These are phyloP conservation scores for Vitis hybrid DNA, from an alignment of 177 flowering plant species.

Conservation along the genomic window DNA sequence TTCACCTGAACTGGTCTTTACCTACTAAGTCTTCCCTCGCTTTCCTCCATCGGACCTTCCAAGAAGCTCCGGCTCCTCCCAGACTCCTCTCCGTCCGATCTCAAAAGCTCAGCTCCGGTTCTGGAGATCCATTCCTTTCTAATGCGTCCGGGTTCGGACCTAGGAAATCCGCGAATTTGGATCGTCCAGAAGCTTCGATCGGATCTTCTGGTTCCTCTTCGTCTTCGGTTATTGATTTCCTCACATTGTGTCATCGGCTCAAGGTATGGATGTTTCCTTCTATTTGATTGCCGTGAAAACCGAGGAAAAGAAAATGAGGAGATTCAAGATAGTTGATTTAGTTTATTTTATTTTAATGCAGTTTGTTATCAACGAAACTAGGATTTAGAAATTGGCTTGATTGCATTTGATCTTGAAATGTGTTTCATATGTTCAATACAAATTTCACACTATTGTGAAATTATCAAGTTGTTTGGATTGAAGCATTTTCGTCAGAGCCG, in stretches of 20 bases:
- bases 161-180: slow-evolving; percentile 13
- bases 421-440: too few species aligned
- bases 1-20: slow-evolving; percentile 17
- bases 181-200: slow-evolving; percentile 12
- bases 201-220: slow-evolving; percentile 12
- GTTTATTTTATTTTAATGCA: too few species aligned
- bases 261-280: slow-evolving; percentile 43
- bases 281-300: not conserved
- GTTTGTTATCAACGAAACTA: too few species aligned
- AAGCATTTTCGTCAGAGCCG: too few species aligned
- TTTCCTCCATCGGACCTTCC: slow-evolving; percentile 17
- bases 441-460: too few species aligned
- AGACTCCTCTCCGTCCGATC: slow-evolving; percentile 27
- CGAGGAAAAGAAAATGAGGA: too few species aligned
- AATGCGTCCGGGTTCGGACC: slow-evolving; percentile 19
- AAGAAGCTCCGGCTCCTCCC: slow-evolving; percentile 11
- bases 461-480: too few species aligned
- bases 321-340: too few species aligned
- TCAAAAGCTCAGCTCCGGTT: slow-evolving; percentile 14
- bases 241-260: slow-evolving; percentile 79
- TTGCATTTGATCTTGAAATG: too few species aligned
- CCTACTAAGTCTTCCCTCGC: slow-evolving; percentile 15
- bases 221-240: slow-evolving; percentile 74
- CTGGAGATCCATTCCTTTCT: slow-evolving; percentile 5
- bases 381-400: too few species aligned